Evolutionary conservation across 1,284 basidiomycete genomes (phyloP).

Genomic region (Microbotryum violaceum): DNA sequence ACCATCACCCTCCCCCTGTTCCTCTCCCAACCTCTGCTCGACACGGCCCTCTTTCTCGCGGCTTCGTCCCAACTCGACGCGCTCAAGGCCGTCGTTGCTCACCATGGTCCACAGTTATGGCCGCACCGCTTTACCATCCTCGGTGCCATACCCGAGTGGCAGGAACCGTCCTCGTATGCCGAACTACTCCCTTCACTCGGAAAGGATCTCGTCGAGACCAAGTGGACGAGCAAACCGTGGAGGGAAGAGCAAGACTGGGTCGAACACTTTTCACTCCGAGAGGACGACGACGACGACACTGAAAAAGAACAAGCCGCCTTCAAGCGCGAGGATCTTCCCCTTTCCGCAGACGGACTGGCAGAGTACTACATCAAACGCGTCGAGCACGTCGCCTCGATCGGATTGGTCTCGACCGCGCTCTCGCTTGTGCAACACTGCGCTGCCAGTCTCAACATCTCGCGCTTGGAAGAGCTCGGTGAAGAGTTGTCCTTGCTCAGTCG

Average conservation of each 20-base stretch:
- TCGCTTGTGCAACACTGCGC: slow-evolving; percentile 75
- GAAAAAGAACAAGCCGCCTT: neutral
- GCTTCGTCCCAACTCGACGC: slow-evolving; percentile 54
- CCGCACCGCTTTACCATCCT: slow-evolving; percentile 62
- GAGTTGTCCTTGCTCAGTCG: slow-evolving; percentile 76
- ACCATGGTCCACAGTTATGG: slow-evolving; percentile 56
- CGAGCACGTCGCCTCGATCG: slow-evolving; percentile 57
- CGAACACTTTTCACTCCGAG: slow-evolving; percentile 4
- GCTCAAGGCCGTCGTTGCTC: slow-evolving; percentile 53
- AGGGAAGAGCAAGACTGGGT: slow-evolving; percentile 15
- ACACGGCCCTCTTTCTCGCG: slow-evolving; percentile 59
- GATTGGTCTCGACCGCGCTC: slow-evolving; percentile 70
- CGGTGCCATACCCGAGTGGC: slow-evolving; percentile 63
- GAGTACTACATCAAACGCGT: slow-evolving; percentile 67
- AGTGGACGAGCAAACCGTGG: slow-evolving; percentile 47
- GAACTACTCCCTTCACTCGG: slow-evolving; percentile 56
- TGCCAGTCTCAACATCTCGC: slow-evolving; percentile 43
- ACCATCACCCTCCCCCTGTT: slow-evolving; percentile 58
- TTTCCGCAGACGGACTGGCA: slow-evolving; percentile 48
- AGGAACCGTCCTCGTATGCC: slow-evolving; percentile 54
- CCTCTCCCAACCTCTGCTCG: slow-evolving; percentile 53
- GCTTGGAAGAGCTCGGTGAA: slow-evolving; percentile 77
- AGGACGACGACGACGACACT: neutral
- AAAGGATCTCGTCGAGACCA: slow-evolving; percentile 48
- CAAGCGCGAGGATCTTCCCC: neutral